These are phyloP conservation scores for Volutella citrinella DNA, from an alignment of 2,329 filamentous ascomycete genomes.

Conservation along the genomic window DNA sequence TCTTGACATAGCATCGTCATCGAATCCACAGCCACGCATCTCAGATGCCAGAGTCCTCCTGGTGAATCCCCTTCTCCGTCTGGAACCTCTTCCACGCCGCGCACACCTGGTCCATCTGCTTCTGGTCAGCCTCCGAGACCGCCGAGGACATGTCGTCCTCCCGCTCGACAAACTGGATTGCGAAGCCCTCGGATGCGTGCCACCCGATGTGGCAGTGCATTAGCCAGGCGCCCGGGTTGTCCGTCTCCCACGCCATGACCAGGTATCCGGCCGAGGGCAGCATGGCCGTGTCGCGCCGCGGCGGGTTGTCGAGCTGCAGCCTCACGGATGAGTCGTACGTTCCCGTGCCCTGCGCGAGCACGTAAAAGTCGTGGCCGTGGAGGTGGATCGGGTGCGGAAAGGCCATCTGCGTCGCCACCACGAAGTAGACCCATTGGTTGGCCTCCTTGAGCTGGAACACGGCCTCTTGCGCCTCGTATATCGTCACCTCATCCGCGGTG, in stretches of 20 bases:
- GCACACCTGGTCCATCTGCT: too few species aligned
- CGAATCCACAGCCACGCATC: too few species aligned
- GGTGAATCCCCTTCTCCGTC: too few species aligned
- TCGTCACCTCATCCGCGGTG: too few species aligned
- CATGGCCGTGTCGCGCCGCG: slow-evolving; percentile 50
- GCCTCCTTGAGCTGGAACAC: slow-evolving; percentile 26
- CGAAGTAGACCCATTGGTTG: slow-evolving; percentile 28
- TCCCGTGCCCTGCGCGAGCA: slow-evolving; percentile 23
- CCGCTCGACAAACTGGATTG: slow-evolving; percentile 1
- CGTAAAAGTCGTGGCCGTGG: slow-evolving; percentile 34
- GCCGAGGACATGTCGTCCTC: slow-evolving; percentile 4
- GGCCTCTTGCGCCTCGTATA: slow-evolving; percentile 23
- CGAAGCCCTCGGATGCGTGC: slow-evolving; percentile 1
- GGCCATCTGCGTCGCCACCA: slow-evolving; percentile 20
- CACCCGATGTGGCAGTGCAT: slow-evolving; percentile 47
- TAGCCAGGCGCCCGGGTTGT: slow-evolving; percentile 49
- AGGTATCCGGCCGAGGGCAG: slow-evolving; percentile 42
- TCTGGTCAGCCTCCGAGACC: too few species aligned
- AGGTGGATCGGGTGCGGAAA: slow-evolving; percentile 35
- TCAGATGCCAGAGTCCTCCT: too few species aligned
- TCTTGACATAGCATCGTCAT: too few species aligned
- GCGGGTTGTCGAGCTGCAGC: slow-evolving; percentile 37
- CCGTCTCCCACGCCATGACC: slow-evolving; percentile 47
- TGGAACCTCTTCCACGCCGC: too few species aligned
- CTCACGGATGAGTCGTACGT: slow-evolving; percentile 15